Conservation (phyloP, 1,284 basidiomycete genomes). For the Farysia itapuensis region DNA sequence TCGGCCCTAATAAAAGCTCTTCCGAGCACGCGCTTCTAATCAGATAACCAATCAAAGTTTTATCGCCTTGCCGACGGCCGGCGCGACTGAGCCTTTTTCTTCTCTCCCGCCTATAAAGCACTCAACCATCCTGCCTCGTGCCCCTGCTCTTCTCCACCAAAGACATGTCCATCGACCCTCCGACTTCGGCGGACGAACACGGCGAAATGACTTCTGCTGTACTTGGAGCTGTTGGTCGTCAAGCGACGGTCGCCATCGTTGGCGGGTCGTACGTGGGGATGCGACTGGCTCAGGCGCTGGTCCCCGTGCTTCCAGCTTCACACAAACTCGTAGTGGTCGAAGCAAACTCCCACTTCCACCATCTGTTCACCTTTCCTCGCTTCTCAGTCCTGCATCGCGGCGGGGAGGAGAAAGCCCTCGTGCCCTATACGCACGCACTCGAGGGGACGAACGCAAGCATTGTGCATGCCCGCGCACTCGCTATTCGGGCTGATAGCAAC, state of each 20-base stretch:
- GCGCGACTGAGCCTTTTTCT: too few relatives aligned
- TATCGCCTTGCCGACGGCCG: too few relatives aligned
- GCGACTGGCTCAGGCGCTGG: slow-evolving; percentile 56
- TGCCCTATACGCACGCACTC: slow-evolving; percentile 69
- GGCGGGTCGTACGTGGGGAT: slow-evolving; percentile 34
- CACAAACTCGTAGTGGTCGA: slow-evolving; percentile 63
- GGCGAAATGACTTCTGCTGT: not conserved
- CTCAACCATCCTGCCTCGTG: not conserved
- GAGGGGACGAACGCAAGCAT: slow-evolving; percentile 1
- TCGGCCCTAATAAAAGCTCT: too few relatives aligned
- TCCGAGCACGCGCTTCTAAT: too few relatives aligned
- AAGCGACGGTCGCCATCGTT: slow-evolving; percentile 22
- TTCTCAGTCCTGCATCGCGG: slow-evolving; percentile 62
- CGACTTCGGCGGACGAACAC: not conserved
- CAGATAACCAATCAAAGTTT: too few relatives aligned
- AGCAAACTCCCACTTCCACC: slow-evolving; percentile 63
- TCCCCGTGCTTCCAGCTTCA: slow-evolving; percentile 57
- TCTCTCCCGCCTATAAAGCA: too few relatives aligned
- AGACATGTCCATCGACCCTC: not conserved
- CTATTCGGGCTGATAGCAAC: slow-evolving; percentile 1
- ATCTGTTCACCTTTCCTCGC: slow-evolving; percentile 65
- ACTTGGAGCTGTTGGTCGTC: slow-evolving; percentile 3
- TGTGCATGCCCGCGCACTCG: slow-evolving; percentile 20
- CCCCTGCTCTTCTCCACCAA: not conserved
- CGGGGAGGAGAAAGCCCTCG: slow-evolving; percentile 66